Evolutionary conservation across 352 stramenopile species (phyloP).

Genomic region (Phytophthora vignae): DNA sequence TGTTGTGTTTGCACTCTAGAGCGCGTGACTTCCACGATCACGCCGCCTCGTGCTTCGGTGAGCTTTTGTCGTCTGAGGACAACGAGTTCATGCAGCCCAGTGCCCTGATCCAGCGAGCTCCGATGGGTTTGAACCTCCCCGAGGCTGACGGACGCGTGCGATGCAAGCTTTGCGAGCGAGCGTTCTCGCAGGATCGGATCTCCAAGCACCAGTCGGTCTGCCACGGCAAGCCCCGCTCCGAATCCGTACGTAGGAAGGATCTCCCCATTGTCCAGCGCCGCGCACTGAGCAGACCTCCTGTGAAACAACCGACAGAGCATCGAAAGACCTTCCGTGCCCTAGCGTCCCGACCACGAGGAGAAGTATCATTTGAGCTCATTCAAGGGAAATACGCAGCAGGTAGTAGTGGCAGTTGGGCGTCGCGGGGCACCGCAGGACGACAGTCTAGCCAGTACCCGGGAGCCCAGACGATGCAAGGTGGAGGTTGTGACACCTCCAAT

Average conservation of each 20-base stretch:
- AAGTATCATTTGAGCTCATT: constrained; percentile 9
- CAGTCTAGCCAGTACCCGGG: constrained; percentile 22
- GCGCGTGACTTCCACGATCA: constrained; percentile 40
- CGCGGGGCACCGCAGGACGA: constrained; percentile 1
- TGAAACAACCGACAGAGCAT: not conserved
- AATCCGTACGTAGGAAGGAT: not conserved
- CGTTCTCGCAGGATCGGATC: constrained; percentile 68
- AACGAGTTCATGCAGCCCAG: not conserved
- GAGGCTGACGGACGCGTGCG: constrained; percentile 64
- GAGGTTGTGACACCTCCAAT: constrained; percentile 52
- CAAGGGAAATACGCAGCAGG: constrained; percentile 3
- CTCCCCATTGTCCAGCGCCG: not conserved
- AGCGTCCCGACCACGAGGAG: constrained; percentile 4
- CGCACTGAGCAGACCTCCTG: not conserved
- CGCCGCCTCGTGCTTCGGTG: constrained; percentile 26
- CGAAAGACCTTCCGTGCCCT: constrained; percentile 5
- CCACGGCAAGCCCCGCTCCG: constrained; percentile 22
- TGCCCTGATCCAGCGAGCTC: not conserved
- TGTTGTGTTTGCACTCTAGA: constrained; percentile 14
- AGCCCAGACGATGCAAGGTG: constrained; percentile 20
- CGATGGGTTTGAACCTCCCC: constrained; percentile 45
- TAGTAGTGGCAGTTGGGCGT: not conserved
- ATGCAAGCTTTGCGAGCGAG: constrained; percentile 63
- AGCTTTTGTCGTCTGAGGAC: not conserved
- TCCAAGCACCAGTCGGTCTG: constrained; percentile 79